Percentiles rank a stretch among this genome's conserved stretches.
Evolutionary conservation across 257 asterid species (phyloP).

Genomic region (Solanum bukasovii): DNA sequence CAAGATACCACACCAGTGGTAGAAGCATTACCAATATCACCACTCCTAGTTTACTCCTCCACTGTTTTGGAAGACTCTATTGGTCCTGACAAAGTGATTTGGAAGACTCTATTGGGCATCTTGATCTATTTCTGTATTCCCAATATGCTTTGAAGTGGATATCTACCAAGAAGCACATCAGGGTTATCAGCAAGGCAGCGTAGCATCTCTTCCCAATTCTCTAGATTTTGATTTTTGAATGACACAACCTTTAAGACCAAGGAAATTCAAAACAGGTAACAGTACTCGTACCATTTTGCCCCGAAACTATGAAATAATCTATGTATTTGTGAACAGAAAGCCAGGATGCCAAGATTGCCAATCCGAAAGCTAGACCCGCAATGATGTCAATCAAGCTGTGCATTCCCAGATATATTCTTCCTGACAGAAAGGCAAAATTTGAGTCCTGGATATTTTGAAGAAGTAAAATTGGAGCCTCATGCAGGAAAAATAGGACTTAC

Average conservation of each 20-base stretch:
- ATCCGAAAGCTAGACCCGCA: slow-evolving; percentile 66
- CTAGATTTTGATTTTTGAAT: background rate
- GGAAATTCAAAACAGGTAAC: background rate
- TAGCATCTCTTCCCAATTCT: background rate
- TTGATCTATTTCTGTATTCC: background rate
- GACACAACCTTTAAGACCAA: background rate
- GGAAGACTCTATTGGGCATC: background rate
- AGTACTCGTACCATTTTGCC: slow-evolving; percentile 57
- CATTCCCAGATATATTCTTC: slow-evolving; percentile 94
- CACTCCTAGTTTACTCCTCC: background rate
- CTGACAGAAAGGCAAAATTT: slow-evolving; percentile 22
- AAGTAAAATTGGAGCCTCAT: background rate
- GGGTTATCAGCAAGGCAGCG: background rate
- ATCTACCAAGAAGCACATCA: background rate
- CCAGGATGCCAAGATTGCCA: slow-evolving; percentile 70
- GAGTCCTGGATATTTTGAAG: slow-evolving; percentile 1
- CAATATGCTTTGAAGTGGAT: background rate
- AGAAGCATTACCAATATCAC: background rate
- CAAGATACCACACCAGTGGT: background rate
- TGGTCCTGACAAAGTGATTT: background rate
- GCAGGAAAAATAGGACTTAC: slow-evolving; percentile 27
- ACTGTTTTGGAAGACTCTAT: background rate
- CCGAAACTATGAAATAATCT: slow-evolving; percentile 58
- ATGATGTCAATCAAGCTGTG: slow-evolving; percentile 80
- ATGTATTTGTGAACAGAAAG: slow-evolving; percentile 48